phyloP scores from a whole-genome alignment of 805 yeast genomes.

The Candida cerambycidarum region DNA sequence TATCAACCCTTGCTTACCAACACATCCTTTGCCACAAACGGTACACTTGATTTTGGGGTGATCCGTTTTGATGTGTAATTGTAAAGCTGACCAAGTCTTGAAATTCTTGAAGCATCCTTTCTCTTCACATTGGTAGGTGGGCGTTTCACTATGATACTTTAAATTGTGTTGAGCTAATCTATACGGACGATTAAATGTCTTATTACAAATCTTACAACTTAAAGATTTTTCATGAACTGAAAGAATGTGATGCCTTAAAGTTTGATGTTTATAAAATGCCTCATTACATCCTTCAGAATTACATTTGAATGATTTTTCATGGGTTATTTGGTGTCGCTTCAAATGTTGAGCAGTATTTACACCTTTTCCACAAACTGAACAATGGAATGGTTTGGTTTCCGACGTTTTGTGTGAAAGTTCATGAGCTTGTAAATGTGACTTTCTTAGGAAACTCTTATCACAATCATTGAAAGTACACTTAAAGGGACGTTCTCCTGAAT shows the following conservation, averaged over 20 bases:
- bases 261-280: conserved; percentile 71
- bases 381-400: conserved; percentile 65
- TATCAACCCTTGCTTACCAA: conserved; percentile 66
- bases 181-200: conserved; percentile 61
- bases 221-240: conserved; percentile 59
- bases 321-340: conserved; percentile 79
- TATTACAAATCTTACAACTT: conserved; percentile 62
- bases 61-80: conserved; percentile 63
- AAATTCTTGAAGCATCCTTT: conserved; percentile 61
- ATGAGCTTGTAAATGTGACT: conserved; percentile 81
- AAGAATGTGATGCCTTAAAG: conserved; percentile 68
- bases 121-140: conserved; percentile 59
- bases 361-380: conserved; percentile 79
- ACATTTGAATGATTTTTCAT: conserved; percentile 64
- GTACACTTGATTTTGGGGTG: conserved; percentile 71
- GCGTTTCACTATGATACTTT: conserved; percentile 59
- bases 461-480: conserved; percentile 59
- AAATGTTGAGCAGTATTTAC: conserved; percentile 79
- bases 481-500: conserved; percentile 78
- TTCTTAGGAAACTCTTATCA: conserved; percentile 63
- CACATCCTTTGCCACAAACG: conserved; percentile 68
- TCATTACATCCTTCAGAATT: conserved; percentile 60
- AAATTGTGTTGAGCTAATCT: conserved; percentile 64
- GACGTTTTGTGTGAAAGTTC: conserved; percentile 54
- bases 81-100: conserved; percentile 72